A percentile compares a stretch with the other conserved stretches of the same genome.
phyloP scores from a whole-genome alignment of 371 early-diverging fungal genomes.

The Pancytospora epiphaga region DNA sequence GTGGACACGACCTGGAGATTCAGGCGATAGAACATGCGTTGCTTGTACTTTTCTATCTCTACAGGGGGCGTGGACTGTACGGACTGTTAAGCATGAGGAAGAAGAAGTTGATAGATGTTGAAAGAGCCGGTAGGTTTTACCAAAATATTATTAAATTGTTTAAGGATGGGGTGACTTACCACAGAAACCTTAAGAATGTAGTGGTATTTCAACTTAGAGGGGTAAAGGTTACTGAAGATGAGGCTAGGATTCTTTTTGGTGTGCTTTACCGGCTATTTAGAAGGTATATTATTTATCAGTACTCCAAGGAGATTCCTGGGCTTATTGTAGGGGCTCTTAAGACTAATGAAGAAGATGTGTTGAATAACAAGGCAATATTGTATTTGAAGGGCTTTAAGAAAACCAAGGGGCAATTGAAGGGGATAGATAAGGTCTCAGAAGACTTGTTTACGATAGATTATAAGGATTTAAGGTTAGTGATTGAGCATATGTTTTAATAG shows the following conservation, averaged over 20 bases:
- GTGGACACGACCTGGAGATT: background rate
- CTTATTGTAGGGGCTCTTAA: no score
- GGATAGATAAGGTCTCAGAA: no score
- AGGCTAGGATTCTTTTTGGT: background rate
- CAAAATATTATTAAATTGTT: slow-evolving; percentile 7
- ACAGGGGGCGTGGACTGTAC: background rate
- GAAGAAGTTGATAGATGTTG: slow-evolving; percentile 4
- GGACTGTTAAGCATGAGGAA: slow-evolving; percentile 1
- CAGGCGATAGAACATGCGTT: slow-evolving; percentile 15
- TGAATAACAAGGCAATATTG: no score
- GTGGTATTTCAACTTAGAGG: background rate
- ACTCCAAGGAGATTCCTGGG: no score
- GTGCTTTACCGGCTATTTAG: background rate
- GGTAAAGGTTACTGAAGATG: background rate
- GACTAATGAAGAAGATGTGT: no score
- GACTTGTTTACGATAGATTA: no score
- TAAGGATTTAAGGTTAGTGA: no score
- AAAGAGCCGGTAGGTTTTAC: slow-evolving; percentile 11
- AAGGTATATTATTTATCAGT: no score
- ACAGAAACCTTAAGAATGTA: background rate
- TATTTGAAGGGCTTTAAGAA: no score
- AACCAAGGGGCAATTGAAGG: no score
- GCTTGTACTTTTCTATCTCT: slow-evolving; percentile 11
- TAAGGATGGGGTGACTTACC: background rate
- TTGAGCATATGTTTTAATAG: no score